Percentiles rank a stretch among this genome's conserved stretches.
Conservation (phyloP, 106 monocot genomes). For the Gastrodia elata region DNA sequence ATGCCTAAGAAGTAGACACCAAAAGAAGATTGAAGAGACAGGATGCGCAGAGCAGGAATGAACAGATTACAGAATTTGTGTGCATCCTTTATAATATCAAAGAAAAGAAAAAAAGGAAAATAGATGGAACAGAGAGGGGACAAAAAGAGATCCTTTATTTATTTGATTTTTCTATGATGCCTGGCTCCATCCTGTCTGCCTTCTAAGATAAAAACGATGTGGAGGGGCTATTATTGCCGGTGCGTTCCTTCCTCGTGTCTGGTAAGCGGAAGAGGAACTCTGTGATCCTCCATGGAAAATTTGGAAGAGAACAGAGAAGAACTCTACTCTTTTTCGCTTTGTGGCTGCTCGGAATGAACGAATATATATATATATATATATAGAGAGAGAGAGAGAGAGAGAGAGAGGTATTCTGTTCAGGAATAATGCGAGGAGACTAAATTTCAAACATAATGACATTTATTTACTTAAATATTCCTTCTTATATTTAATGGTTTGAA, state of each 20-base stretch:
- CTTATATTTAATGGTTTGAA: too few relatives aligned
- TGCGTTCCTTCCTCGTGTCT: not conserved
- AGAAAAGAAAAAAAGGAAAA: not conserved
- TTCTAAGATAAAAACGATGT: not conserved
- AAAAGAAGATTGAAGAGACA: too few relatives aligned
- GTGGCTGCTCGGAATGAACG: not conserved
- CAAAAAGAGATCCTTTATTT: not conserved
- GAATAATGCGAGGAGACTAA: too few relatives aligned
- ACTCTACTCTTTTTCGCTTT: not conserved
- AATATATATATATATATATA: not conserved
- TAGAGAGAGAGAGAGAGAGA: too few relatives aligned
- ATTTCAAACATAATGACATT: too few relatives aligned
- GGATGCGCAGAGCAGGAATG: too few relatives aligned
- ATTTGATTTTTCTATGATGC: not conserved
- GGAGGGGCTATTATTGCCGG: not conserved
- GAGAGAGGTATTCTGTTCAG: too few relatives aligned
- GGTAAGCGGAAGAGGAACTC: not conserved
- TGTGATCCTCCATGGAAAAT: not conserved
- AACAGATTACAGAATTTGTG: too few relatives aligned
- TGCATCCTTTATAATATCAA: too few relatives aligned
- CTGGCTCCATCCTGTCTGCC: conserved; percentile 1
- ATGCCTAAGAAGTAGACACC: too few relatives aligned
- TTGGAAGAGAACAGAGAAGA: not conserved
- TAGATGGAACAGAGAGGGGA: not conserved
- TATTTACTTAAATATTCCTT: too few relatives aligned